Base-by-base conservation (phyloP, 352 stramenopile genomes). In the Plasmopara muralis region DNA sequence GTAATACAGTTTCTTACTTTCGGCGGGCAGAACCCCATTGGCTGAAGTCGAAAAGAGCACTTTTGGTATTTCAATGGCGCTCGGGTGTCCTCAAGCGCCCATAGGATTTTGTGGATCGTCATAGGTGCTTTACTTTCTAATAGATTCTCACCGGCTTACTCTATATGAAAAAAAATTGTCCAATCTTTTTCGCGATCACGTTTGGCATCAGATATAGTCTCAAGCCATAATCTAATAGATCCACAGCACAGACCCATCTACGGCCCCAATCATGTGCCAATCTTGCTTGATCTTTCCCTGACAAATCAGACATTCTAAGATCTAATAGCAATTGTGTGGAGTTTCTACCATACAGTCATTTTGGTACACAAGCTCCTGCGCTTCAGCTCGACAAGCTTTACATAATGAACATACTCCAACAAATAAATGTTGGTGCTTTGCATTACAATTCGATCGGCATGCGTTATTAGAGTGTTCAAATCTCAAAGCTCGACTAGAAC, bases 1-100 rank as follows among this genome's bases (percentile, higher is more conserved):
- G 42, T 43, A 46, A 12, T 50, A 57, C 20, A 16, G 18, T 18
- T n/a, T 40, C 50, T 57, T 57, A 15, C 41, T 8, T 57, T 50
- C 15, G 31, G 50, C 5, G 12, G 41, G 18, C 9, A 34, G 16
- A 15, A 34, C 10, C 6, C 41, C 25, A 16, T 9, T 47, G 12
- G 12, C 35, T 6, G 35, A 41, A 15, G 35, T 41, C 14, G 14
- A 10, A n/a, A 41, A 41, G 12, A 41, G 14, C 12, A 41, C 35
- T 41, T n/a, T 41, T 41, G 35, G 35, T 10, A n/a, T 15, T 41
- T 10, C 14, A 6, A n/a, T n/a, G 14, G 12, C 35, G 0, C 44
- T 49, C 13, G 52, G 52, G 6, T 34, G n/a, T n/a, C n/a, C n/a
- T 53, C 28, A 49, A 31, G 15, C 30, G 28, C 0, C 28, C 49